Evolutionary conservation across 306 rosid species (phyloP), one percentile per base, ranked within the genome.

Genomic region (Sechiopsis laciniata): DNA sequence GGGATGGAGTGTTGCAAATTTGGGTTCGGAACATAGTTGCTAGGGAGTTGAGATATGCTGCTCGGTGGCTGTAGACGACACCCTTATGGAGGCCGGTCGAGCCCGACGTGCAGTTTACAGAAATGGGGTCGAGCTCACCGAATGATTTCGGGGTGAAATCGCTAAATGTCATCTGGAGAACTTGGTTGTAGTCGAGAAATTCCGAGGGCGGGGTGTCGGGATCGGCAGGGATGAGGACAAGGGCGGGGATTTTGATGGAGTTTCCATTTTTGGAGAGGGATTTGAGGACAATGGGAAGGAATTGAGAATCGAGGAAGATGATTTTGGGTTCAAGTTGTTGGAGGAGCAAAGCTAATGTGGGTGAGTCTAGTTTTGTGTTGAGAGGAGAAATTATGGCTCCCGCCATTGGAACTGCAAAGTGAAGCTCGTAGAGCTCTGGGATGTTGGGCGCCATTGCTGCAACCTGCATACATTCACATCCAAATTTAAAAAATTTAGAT

Each of bases 81-180:
- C 94, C 96, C 78, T 93, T 93, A 5, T 95, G 96, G 75, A 40
- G 52, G 40, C 94, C 97, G 1, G 98, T 93, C 17, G 97, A 82
- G 68, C 97, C 98, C 3, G 98, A 93, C 48, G 96, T 93, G 73
- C 75, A 93, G 19, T 79, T 90, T 82, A 93, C 91, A 5, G 96
- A 88, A 72, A 93, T 88, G 3, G 98, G 89, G 22, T 85, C 78
- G 10, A 80, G 73, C 62, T 90, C 98, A 37, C 78, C 77, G 24
- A 56, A 76, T 48, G 86, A 82, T 22, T 69, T 14, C 13, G 77
- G 48, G 15, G 77, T 67, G 73, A 93, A 87, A 20, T 57, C 78
- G 3, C 66, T 24, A 16, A 59, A 13, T 14, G 82, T 83, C 48
- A 32, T 82, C 57, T 56, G 81, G 46, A 86, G 60, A 21, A 90